Evolutionary conservation across 805 yeast species (phyloP).

Genomic region (Yarrowia sp.): DNA sequence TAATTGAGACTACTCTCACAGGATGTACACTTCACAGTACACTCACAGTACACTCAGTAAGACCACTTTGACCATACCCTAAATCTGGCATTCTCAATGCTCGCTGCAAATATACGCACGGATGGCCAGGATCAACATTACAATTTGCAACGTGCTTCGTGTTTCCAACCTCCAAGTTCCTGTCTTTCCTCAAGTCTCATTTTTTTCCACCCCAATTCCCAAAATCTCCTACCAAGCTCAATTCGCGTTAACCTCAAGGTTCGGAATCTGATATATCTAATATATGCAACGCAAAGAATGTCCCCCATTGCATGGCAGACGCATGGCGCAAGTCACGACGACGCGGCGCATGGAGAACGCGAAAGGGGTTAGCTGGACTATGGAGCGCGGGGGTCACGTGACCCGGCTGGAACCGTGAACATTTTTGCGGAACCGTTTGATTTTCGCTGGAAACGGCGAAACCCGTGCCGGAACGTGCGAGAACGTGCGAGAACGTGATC

Average conservation of each 20-base stretch:
- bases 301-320: not conserved
- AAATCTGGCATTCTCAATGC: no score
- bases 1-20: no score
- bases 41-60: no score
- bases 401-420: no score
- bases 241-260: conserved; percentile 9
- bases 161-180: not conserved
- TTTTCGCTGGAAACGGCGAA: no score
- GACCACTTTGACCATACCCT: not conserved
- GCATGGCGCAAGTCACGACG: conserved; percentile 6
- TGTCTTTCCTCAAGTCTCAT: no score
- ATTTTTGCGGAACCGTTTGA: no score
- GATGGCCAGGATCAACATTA: not conserved
- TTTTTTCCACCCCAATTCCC: not conserved
- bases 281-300: conserved; percentile 34
- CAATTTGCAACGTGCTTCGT: not conserved
- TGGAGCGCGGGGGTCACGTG: conserved; percentile 3
- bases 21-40: no score
- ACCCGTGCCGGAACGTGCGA: no score
- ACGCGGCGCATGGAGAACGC: conserved; percentile 21
- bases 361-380: not conserved
- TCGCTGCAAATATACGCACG: not conserved
- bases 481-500: not conserved
- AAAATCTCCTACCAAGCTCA: conserved; percentile 5
- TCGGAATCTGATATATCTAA: conserved; percentile 27